Evolutionary conservation across 768 basidiomycete genomes (phyloP), one percentile per base, ranked within the genome.

Genomic region (Coprinellus micaceus): DNA sequence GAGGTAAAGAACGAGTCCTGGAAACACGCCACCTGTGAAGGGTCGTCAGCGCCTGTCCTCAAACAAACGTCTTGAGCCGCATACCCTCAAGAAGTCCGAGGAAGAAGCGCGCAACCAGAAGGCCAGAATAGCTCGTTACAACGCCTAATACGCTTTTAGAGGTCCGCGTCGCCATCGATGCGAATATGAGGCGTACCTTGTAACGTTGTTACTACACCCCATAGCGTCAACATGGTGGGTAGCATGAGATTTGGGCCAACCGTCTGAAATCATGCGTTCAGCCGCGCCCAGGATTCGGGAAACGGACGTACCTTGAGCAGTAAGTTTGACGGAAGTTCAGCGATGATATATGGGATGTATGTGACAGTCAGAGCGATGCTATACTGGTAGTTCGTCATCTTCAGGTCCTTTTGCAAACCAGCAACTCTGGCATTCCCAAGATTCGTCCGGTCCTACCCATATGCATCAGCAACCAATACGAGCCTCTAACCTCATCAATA

Each of bases 191-290:
- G 54, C 61, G 24, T 50, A 78, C 84, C 85, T 76, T 89, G 86
- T 44, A 82, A 70, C 9, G 83, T 75, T 10, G 80, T 77, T 13
- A 84, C 77, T n/a, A 87, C 46, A n/a, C 88, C 88, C 87, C 88
- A 90, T 1, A 82, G 61, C 0, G 80, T 76, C 47, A 88, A 68
- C 78, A 88, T 82, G 1, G 80, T 67, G 0, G 88, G 87, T 48
- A 82, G 59, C 64, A 86, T 75, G 46, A 81, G 68, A 55, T 82
- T 75, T n/a, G 84, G 78, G 1, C 86, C 82, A 2, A 84, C 80
- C 44, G 77, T 62, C 72, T 76, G 54, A 3, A 6, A 33, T 6
- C 33, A 33, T 13, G 6, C 7, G 33, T 33, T 33, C 13, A 33
- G 7, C 7, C 33, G 6, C n/a, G n/a, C n/a, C n/a, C 44, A 37